Evolutionary conservation across 2,329 filamentous ascomycete species (phyloP), one percentile per base, ranked within the genome.

Genomic region (Didymella sp.): DNA sequence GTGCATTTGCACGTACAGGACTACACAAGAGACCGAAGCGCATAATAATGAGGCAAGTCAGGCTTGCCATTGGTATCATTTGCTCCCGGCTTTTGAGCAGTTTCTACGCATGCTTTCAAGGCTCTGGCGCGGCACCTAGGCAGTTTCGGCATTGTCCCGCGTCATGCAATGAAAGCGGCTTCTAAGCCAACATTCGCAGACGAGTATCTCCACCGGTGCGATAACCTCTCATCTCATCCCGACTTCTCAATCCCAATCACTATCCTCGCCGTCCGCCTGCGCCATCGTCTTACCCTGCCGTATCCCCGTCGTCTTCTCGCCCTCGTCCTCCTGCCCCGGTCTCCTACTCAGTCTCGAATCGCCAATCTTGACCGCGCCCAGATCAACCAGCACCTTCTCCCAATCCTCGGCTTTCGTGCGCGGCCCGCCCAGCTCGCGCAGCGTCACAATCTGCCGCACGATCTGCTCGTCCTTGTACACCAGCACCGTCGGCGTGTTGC

Each of bases 381-480:
- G 82, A 44, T 92, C 89, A 2, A 97, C 84, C 33, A 99, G 80
- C 37, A 98, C 74, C 64, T 88, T 85, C 73, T 98, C 92, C 58
- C 98, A 79, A 72, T 96, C 88, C 77, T 47, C 27, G 22, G 44
- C 65, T 21, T 49, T 69, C 6, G 73, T 76, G 38, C 64, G 63
- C 31, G 62, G 60, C 4, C 95, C 95, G 9, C 87, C 87, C 42
- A 98, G 77, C 50, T 91, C 91, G 68, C 86, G 84, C 62, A 99
- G 79, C 4, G 94, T 98, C n/a, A 99, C 90, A 48, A 97, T 79
- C 78, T 99, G 95, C 79, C 87, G 91, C 73, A 88, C 87, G 64
- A 99, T 96, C 73, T 99, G 91, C 17, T 92, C 92, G 68, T 96
- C 92, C 73, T 89, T 89, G 78, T 99, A 99, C 0, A 96, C 85